Evolutionary conservation across 2,329 filamentous ascomycete species (phyloP), one percentile per base, ranked within the genome.

Genomic region (Colletotrichum neosansevieriae): DNA sequence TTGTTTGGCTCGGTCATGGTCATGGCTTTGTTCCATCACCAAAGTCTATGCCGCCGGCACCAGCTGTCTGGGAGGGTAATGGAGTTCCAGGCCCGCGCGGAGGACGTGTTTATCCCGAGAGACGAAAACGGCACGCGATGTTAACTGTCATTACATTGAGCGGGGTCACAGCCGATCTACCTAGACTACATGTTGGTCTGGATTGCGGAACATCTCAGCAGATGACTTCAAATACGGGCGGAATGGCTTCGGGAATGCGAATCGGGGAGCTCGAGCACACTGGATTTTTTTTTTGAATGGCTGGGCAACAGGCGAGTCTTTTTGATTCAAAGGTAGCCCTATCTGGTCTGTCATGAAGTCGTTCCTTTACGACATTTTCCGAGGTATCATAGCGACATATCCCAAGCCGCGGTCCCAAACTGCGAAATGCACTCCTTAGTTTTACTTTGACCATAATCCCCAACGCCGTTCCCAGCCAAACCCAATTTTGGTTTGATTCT

Each of bases 381-480:
- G 34, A 68, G 54, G 66, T 68, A 68, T 66, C 61, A 60, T 69
- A 53, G 57, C 57, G 63, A 29, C 63, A 24, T 57, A 67, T 62
- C 63, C 63, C 58, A 47, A 56, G 42, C 61, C 61, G 54, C 61
- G 29, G 19, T 67, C 51, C 63, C 63, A 58, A 69, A 21, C 50
- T 53, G 50, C 36, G 50, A 53, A 57, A 53, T 50, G 64, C 68
- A 47, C 19, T 51, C 56, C 29, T 7, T 63, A 5, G 54, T 44
- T 60, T 67, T 63, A 40, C 53, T 50, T 71, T 61, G 58, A 70
- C 60, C 67, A 50, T 57, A 57, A 76, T 78, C 79, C 81, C 77
- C 71, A 85, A 85, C 82, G 83, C 83, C 82, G 74, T 78, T 71
- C 72, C 70, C 70, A 66, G 58, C 50, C 49, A 62, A 29, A 32